phyloP scores from a whole-genome alignment of 2,329 filamentous ascomycete species.

The Penicillium rolfsii region DNA sequence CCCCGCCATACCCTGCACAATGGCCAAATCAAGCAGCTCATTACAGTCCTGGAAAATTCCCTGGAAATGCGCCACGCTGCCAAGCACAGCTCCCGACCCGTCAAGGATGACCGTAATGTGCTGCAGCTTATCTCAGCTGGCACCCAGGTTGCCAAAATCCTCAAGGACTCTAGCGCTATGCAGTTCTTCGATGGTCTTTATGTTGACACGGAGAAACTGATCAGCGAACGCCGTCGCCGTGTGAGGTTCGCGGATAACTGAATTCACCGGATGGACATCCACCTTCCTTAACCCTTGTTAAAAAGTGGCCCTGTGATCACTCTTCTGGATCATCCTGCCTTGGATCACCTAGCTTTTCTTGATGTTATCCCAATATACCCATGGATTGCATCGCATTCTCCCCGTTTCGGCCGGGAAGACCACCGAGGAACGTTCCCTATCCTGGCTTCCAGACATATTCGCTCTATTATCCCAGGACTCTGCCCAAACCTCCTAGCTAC shows the following conservation, averaged over 20 bases:
- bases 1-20: constrained; percentile 83
- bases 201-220: constrained; percentile 77
- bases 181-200: constrained; percentile 80
- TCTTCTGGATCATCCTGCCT: neutral
- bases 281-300: neutral
- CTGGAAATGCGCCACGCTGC: constrained; percentile 85
- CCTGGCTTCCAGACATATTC: neutral
- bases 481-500: neutral
- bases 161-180: constrained; percentile 84
- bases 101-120: constrained; percentile 88
- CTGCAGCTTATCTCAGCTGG: constrained; percentile 85
- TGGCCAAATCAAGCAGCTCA: constrained; percentile 87
- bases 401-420: neutral
- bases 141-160: constrained; percentile 82
- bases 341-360: neutral
- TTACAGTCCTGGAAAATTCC: constrained; percentile 85
- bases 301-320: neutral
- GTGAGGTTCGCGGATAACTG: constrained; percentile 41
- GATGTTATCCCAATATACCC: neutral
- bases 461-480: neutral
- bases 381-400: neutral
- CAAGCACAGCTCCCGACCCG: constrained; percentile 77
- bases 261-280: constrained; percentile 13
- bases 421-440: neutral
- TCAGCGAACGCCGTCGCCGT: constrained; percentile 64